Evolutionary conservation across 1,284 basidiomycete genomes (phyloP).

Genomic region (Serendipita sp.): DNA sequence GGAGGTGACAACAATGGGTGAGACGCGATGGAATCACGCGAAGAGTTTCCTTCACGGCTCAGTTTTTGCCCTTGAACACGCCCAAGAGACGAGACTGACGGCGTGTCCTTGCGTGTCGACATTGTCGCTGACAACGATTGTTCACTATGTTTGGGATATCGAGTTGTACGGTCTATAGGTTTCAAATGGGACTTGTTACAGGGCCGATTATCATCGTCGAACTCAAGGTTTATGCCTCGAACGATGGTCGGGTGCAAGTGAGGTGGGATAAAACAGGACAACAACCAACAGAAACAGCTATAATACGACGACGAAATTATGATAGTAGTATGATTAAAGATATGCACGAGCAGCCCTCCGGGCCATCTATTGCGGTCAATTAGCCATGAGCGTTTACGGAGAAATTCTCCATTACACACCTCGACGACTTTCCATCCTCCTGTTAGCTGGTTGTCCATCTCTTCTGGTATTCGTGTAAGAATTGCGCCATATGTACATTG

Average conservation of each 20-base stretch:
- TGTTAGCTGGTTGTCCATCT: conserved; percentile 82
- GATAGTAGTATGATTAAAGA: conserved; percentile 17
- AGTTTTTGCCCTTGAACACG: conserved; percentile 31
- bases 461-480: conserved; percentile 73
- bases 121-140: not conserved
- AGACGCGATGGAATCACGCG: conserved; percentile 41
- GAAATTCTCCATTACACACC: conserved; percentile 32
- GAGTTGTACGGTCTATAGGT: not conserved
- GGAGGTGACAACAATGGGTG: conserved; percentile 48
- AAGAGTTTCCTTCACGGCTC: conserved; percentile 26
- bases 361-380: conserved; percentile 23
- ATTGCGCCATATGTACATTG: conserved; percentile 89
- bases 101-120: conserved; percentile 1
- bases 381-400: conserved; percentile 2
- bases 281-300: not conserved
- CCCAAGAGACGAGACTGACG: conserved; percentile 19
- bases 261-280: not conserved
- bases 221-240: not conserved
- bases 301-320: not conserved
- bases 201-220: not conserved
- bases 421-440: conserved; percentile 98
- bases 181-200: not conserved
- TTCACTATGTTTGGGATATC: no score
- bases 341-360: conserved; percentile 28
- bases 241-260: not conserved